Percentiles rank a stretch among this genome's conserved stretches.
These are phyloP conservation scores for Metarhizium robertsii DNA, from an alignment of 2,329 filamentous ascomycete genomes.

Conservation along the genomic window DNA sequence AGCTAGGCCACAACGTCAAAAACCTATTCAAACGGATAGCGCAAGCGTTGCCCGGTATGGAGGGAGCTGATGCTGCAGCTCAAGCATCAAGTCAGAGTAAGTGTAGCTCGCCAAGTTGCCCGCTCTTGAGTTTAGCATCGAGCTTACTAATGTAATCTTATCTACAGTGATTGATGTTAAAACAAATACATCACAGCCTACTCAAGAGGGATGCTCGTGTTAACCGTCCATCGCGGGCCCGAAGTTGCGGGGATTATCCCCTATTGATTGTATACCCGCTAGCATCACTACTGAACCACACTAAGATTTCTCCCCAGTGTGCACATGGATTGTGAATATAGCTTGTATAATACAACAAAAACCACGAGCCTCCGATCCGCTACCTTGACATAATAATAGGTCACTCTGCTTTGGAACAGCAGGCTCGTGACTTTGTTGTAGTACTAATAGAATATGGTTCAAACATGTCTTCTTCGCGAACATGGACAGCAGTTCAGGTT, in stretches of 20 bases:
- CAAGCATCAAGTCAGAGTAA: constrained; percentile 68
- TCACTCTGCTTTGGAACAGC: not conserved
- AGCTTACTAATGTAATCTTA: constrained; percentile 13
- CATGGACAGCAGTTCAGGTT: too few relatives aligned
- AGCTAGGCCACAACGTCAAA: constrained; percentile 97
- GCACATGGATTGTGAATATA: constrained; percentile 12
- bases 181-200: constrained; percentile 60
- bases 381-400: constrained; percentile 13
- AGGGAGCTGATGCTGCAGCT: constrained; percentile 72
- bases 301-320: not conserved
- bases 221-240: constrained; percentile 12
- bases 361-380: constrained; percentile 23
- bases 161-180: constrained; percentile 82
- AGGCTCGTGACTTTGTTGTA: not conserved
- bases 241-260: not conserved
- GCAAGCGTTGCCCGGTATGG: constrained; percentile 95
- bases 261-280: not conserved
- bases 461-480: too few relatives aligned
- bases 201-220: constrained; percentile 60
- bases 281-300: not conserved
- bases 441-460: not conserved
- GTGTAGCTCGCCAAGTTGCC: constrained; percentile 24
- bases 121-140: not conserved
- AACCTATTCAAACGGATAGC: constrained; percentile 96
- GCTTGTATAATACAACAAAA: constrained; percentile 26